A percentile compares a stretch with the other conserved stretches of the same genome.
Conservation (phyloP, 2,329 filamentous ascomycete species). For the Sclerotinia minor region DNA sequence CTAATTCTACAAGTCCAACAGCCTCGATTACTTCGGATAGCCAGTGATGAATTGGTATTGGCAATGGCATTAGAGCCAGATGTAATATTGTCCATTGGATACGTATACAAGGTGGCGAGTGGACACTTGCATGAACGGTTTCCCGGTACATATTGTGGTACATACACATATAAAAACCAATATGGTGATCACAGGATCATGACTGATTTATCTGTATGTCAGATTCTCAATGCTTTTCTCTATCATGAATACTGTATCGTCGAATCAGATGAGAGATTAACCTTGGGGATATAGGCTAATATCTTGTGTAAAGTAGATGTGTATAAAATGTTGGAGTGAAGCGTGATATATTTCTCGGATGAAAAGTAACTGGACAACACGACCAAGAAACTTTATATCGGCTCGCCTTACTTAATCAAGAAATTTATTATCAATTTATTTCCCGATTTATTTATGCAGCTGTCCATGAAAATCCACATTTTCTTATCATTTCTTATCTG, state of each 20-base stretch:
- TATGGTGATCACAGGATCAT: not conserved
- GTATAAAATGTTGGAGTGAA: not conserved
- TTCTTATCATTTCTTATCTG: conserved; percentile 19
- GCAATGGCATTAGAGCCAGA: not conserved
- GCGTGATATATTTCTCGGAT: not conserved
- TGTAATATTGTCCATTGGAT: conserved; percentile 4
- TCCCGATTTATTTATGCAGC: not conserved
- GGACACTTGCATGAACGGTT: conserved; percentile 13
- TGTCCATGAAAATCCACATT: not conserved
- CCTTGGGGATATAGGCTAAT: not conserved
- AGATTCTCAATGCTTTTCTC: not conserved
- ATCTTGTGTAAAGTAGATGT: not conserved
- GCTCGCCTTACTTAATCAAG: conserved; percentile 5
- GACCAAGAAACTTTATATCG: not conserved
- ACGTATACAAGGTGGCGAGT: not conserved
- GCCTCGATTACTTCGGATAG: conserved; percentile 42
- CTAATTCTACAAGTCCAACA: conserved; percentile 66
- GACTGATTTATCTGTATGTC: not conserved
- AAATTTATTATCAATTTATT: not conserved
- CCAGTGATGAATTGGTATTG: not conserved
- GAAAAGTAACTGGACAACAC: conserved; percentile 19
- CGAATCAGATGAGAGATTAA: not conserved
- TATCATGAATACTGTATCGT: not conserved
- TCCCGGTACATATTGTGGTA: conserved; percentile 10
- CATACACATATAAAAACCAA: conserved; percentile 7